A percentile compares a stretch with the other conserved stretches of the same genome.
Evolutionary conservation across 2,329 filamentous ascomycete species (phyloP).

Genomic region (Alternaria sp.): DNA sequence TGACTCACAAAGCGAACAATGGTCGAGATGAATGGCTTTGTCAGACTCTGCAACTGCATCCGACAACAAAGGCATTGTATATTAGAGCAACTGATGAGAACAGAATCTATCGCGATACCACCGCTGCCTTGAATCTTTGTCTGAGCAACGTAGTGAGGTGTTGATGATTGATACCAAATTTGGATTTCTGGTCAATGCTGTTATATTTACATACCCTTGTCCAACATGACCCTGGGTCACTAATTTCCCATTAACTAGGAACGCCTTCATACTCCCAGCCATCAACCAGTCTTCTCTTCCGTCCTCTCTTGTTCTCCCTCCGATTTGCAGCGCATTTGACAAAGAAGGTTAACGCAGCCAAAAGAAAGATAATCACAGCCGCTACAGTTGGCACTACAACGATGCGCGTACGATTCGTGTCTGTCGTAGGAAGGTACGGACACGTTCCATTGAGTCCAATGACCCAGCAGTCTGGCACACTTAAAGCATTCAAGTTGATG

Average conservation of each 20-base stretch:
- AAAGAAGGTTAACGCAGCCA: slow-evolving; percentile 68
- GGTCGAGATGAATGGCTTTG: neutral
- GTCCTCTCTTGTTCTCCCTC: slow-evolving; percentile 60
- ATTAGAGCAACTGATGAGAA: neutral
- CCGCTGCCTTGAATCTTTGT: neutral
- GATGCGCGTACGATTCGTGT: slow-evolving; percentile 55
- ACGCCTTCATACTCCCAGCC: slow-evolving; percentile 76
- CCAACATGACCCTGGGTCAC: neutral
- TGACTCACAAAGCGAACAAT: neutral
- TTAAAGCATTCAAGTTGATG: slow-evolving; percentile 69
- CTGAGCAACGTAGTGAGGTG: neutral
- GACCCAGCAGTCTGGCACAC: slow-evolving; percentile 67
- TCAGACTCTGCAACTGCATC: neutral
- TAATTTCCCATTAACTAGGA: slow-evolving; percentile 50
- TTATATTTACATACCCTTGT: neutral
- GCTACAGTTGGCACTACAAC: slow-evolving; percentile 70
- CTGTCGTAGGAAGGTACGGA: slow-evolving; percentile 61
- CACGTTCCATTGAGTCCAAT: slow-evolving; percentile 64
- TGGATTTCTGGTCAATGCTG: neutral
- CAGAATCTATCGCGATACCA: neutral
- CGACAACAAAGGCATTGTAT: neutral
- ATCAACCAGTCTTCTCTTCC: slow-evolving; percentile 57
- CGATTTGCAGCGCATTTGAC: slow-evolving; percentile 71
- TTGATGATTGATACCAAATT: neutral
- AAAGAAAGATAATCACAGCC: slow-evolving; percentile 67